A percentile compares a stretch with the other conserved stretches of the same genome.
Evolutionary conservation across 495 filamentous ascomycete species (phyloP).

Genomic region (Niebla homalea): DNA sequence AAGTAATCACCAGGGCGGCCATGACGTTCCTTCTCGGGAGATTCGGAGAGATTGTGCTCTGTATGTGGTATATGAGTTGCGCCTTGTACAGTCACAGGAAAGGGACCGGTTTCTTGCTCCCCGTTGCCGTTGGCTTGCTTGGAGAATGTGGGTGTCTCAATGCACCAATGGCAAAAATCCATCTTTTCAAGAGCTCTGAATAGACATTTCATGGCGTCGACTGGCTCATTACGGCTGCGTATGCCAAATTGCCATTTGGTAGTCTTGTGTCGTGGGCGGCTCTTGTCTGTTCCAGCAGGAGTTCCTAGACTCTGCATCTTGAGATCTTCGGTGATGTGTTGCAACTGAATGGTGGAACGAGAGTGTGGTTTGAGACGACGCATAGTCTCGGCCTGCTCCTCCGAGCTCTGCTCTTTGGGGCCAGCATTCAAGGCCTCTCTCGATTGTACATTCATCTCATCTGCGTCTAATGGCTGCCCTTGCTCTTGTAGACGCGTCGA

Average conservation of each 20-base stretch:
- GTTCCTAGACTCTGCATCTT: neutral
- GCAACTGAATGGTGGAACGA: slow-evolving; percentile 39
- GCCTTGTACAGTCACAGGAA: slow-evolving; percentile 15
- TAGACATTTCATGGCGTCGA: slow-evolving; percentile 85
- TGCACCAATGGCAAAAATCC: slow-evolving; percentile 65
- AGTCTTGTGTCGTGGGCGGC: slow-evolving; percentile 41
- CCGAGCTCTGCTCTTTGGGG: slow-evolving; percentile 38
- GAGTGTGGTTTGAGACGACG: slow-evolving; percentile 70
- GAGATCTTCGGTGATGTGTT: slow-evolving; percentile 22
- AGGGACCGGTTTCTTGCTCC: slow-evolving; percentile 10
- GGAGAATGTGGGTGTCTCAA: slow-evolving; percentile 23
- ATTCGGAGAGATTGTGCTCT: slow-evolving; percentile 14
- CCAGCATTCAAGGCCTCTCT: slow-evolving; percentile 6
- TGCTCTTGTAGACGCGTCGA: slow-evolving; percentile 13
- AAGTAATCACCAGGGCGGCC: neutral
- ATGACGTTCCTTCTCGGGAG: slow-evolving; percentile 13
- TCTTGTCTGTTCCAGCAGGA: slow-evolving; percentile 21
- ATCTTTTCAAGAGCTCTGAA: slow-evolving; percentile 81
- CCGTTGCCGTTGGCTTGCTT: slow-evolving; percentile 20
- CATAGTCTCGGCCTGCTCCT: slow-evolving; percentile 64
- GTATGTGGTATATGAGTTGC: slow-evolving; percentile 13
- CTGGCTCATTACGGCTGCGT: slow-evolving; percentile 78
- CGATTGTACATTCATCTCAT: slow-evolving; percentile 3
- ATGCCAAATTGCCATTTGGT: slow-evolving; percentile 98
- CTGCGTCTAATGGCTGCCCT: slow-evolving; percentile 8